Conservation (phyloP, 129 eudicot genomes). For the Chrysanthemum lavandulifolium region DNA sequence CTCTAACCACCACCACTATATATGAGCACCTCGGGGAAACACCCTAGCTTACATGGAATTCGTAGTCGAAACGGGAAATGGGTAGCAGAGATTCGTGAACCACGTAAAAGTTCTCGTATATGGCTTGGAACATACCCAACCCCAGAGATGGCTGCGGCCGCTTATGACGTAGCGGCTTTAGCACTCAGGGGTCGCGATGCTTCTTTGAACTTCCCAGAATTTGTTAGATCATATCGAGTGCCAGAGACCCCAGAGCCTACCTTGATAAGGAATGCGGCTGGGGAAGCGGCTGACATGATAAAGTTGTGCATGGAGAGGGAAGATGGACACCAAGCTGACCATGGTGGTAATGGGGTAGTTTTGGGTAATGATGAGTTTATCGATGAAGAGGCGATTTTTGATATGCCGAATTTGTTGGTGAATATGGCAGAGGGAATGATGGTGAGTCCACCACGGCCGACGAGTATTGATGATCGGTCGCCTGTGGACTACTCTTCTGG, state of each 20-base stretch:
- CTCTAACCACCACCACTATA: background rate
- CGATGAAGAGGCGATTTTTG: conserved; percentile 59
- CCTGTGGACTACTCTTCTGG: conserved; percentile 36
- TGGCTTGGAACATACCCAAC: conserved; percentile 71
- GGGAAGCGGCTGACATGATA: conserved; percentile 43
- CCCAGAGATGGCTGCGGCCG: conserved; percentile 76
- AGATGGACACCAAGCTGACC: background rate
- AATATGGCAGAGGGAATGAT: conserved; percentile 76
- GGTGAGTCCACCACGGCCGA: conserved; percentile 57
- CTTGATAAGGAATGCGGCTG: conserved; percentile 48
- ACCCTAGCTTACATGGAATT: conserved; percentile 50
- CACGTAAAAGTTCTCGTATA: conserved; percentile 55
- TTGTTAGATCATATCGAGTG: conserved; percentile 30
- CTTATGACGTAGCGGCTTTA: conserved; percentile 76
- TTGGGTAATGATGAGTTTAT: conserved; percentile 31
- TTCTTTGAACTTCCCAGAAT: conserved; percentile 48
- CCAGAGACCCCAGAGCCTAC: conserved; percentile 47
- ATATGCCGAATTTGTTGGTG: conserved; percentile 63
- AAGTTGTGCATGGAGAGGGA: conserved; percentile 19
- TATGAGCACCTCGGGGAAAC: conserved; percentile 46
- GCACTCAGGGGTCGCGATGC: conserved; percentile 51
- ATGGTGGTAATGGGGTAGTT: background rate
- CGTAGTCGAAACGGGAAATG: conserved; percentile 60
- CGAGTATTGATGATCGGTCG: conserved; percentile 33
- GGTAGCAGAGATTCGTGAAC: conserved; percentile 75